Conservation (phyloP, 2,329 filamentous ascomycete genomes). For the Periconia digitata region DNA sequence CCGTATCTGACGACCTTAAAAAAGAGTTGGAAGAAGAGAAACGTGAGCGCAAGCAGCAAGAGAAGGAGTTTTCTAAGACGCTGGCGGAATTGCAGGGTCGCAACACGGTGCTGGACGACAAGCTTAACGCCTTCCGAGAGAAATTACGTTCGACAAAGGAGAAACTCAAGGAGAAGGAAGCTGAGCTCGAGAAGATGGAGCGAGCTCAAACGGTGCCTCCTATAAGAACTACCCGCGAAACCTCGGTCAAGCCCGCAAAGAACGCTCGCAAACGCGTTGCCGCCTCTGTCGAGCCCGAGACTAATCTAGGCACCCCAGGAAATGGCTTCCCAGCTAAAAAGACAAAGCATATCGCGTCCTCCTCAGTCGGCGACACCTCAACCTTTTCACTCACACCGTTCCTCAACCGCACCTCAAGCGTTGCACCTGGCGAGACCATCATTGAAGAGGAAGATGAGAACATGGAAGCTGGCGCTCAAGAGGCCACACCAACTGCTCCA, state of each 20-base stretch:
- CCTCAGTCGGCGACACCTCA: slow-evolving; percentile 78
- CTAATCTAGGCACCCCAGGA: slow-evolving; percentile 52
- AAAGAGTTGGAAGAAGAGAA: slow-evolving; percentile 55
- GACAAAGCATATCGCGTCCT: slow-evolving; percentile 52
- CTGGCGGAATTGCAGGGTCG: slow-evolving; percentile 63
- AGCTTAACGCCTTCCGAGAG: slow-evolving; percentile 67
- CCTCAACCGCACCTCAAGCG: slow-evolving; percentile 71
- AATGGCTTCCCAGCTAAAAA: slow-evolving; percentile 51
- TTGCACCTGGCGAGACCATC: slow-evolving; percentile 51
- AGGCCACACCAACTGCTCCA: slow-evolving; percentile 22
- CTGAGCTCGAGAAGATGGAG: slow-evolving; percentile 49
- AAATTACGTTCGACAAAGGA: slow-evolving; percentile 72
- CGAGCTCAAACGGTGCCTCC: slow-evolving; percentile 45
- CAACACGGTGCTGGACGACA: slow-evolving; percentile 68
- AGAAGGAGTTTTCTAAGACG: slow-evolving; percentile 58
- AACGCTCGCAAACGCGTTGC: slow-evolving; percentile 46
- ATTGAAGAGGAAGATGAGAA: slow-evolving; percentile 35
- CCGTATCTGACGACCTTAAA: slow-evolving; percentile 51
- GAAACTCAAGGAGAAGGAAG: slow-evolving; percentile 68
- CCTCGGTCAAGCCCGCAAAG: slow-evolving; percentile 41
- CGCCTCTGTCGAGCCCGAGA: slow-evolving; percentile 50
- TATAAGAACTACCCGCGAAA: slow-evolving; percentile 28
- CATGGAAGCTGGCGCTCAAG: slow-evolving; percentile 21
- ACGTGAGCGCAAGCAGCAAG: slow-evolving; percentile 54
- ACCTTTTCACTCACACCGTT: slow-evolving; percentile 94